Conservation (phyloP, 148 eudicot genomes). For the Beta vulgaris region DNA sequence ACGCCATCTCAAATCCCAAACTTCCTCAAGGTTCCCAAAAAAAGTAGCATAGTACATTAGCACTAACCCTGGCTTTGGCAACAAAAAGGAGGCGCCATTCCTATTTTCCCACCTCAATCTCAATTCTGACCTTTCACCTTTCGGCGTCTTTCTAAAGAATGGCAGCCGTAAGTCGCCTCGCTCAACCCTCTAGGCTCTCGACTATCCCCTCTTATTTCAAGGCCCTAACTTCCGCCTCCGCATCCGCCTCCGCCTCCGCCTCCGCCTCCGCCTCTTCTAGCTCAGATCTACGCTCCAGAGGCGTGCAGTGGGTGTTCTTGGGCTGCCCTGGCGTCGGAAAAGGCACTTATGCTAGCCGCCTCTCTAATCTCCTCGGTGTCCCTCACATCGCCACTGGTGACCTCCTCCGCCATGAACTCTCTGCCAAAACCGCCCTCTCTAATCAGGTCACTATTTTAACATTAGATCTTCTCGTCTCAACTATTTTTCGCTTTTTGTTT, state of each 20-base stretch:
- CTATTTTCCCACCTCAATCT: neutral
- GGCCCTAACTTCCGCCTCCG: conserved; percentile 36
- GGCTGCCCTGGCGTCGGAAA: conserved; percentile 97
- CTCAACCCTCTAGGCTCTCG: conserved; percentile 36
- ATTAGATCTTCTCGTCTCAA: neutral
- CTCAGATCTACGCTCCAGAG: conserved; percentile 40
- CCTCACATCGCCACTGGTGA: conserved; percentile 99
- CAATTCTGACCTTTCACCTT: neutral
- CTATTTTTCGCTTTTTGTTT: neutral
- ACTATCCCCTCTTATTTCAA: conserved; percentile 27
- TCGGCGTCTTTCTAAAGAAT: conserved; percentile 3
- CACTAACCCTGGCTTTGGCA: too few relatives aligned
- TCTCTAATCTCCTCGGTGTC: conserved; percentile 68
- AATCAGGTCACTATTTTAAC: conserved; percentile 36
- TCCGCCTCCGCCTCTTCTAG: conserved; percentile 18
- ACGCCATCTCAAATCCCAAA: too few relatives aligned
- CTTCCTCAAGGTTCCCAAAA: too few relatives aligned
- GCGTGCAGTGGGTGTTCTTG: conserved; percentile 86
- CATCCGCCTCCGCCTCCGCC: conserved; percentile 25
- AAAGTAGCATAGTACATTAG: too few relatives aligned
- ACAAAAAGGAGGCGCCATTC: neutral
- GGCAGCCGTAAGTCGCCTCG: conserved; percentile 57
- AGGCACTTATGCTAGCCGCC: conserved; percentile 87
- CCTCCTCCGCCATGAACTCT: conserved; percentile 82
- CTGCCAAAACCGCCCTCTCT: conserved; percentile 65